These are phyloP conservation scores for Cytospora schulzeri DNA, from an alignment of 2,329 filamentous ascomycete species.

Conservation along the genomic window DNA sequence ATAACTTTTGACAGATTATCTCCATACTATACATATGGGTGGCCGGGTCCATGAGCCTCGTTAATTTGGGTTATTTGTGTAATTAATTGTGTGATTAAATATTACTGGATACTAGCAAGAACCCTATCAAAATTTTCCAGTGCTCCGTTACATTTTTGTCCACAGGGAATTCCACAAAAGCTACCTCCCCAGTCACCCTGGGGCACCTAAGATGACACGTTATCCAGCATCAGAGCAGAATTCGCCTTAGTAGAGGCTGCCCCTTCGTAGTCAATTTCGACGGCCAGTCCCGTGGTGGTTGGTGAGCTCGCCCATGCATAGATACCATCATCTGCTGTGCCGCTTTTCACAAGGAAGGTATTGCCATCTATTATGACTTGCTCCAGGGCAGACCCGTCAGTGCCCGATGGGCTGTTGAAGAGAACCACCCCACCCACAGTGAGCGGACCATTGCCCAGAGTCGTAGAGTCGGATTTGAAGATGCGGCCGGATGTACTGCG, in stretches of 20 bases:
- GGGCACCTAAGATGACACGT: background rate
- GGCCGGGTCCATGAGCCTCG: no score
- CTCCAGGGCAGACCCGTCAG: background rate
- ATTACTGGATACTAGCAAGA: no score
- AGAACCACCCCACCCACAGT: constrained; percentile 9
- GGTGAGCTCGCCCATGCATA: constrained; percentile 12
- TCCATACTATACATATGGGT: no score
- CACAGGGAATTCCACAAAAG: background rate
- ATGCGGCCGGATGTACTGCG: constrained; percentile 11
- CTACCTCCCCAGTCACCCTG: no score
- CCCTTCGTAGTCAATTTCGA: constrained; percentile 4
- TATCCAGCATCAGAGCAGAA: constrained; percentile 4
- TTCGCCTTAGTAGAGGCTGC: background rate
- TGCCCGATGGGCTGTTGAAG: constrained; percentile 7
- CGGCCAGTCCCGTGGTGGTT: background rate
- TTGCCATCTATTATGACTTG: constrained; percentile 1
- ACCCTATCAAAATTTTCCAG: background rate
- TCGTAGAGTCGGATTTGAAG: constrained; percentile 2
- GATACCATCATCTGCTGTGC: background rate
- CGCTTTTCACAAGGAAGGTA: constrained; percentile 3
- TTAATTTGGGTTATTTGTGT: no score
- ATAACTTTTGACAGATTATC: no score
- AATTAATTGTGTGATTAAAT: no score
- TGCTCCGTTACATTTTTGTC: background rate
- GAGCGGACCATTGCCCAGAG: constrained; percentile 7